Evolutionary conservation across 176 grass and related monocot species (phyloP).

Genomic region (Aegilops tauschii): DNA sequence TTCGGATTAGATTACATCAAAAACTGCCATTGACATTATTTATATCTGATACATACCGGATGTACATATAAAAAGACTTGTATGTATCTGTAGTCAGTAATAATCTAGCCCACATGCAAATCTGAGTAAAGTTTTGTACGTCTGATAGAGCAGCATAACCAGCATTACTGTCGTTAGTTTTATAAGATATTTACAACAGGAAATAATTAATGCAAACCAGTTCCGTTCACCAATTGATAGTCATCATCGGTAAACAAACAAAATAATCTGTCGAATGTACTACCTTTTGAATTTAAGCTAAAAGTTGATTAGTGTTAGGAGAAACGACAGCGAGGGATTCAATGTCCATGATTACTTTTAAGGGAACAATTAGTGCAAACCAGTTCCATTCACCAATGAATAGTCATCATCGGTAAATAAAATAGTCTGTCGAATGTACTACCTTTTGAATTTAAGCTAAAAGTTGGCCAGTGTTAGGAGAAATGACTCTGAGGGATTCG

Average conservation of each 20-base stretch:
- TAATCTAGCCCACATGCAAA: background rate
- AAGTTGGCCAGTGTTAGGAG: background rate
- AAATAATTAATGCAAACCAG: background rate
- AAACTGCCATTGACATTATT: background rate
- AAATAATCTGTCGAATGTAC: background rate
- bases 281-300: background rate
- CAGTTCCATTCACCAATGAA: background rate
- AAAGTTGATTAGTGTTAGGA: background rate
- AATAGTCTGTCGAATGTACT: background rate
- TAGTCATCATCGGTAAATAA: background rate
- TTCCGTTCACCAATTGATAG: background rate
- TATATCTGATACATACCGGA: conserved; percentile 1
- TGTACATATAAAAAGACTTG: background rate
- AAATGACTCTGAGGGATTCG: background rate
- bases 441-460: background rate
- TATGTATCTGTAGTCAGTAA: background rate
- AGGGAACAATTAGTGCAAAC: background rate
- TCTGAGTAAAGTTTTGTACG: background rate
- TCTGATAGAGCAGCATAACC: background rate
- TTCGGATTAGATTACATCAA: background rate
- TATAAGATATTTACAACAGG: background rate
- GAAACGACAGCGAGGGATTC: background rate
- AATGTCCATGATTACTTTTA: conserved; percentile 14
- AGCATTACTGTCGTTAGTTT: background rate
- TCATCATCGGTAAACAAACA: background rate